A percentile compares a stretch with the other conserved stretches of the same genome.
These are phyloP conservation scores for Acorus gramineus DNA, from an alignment of 106 monocot species.

Conservation along the genomic window DNA sequence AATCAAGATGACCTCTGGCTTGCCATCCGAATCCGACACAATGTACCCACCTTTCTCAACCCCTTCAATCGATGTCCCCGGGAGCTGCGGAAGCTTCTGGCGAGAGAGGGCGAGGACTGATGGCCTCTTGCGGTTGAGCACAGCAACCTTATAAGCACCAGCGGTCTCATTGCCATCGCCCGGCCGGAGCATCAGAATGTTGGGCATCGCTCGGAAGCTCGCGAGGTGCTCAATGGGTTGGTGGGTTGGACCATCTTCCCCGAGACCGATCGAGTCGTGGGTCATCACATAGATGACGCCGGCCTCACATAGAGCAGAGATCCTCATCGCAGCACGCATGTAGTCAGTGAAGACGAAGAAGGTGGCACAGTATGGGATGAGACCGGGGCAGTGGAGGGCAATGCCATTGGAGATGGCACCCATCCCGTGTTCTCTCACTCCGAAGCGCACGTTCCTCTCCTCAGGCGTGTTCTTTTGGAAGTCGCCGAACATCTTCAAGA, in stretches of 20 bases:
- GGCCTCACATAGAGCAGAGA: conserved; percentile 58
- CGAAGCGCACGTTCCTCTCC: conserved; percentile 72
- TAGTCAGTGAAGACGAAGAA: conserved; percentile 95
- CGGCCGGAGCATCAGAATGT: conserved; percentile 68
- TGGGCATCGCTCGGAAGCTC: conserved; percentile 85
- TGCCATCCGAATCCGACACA: conserved; percentile 55
- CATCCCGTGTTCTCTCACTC: conserved; percentile 85
- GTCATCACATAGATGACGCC: conserved; percentile 89
- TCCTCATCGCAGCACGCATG: conserved; percentile 71
- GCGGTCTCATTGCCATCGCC: conserved; percentile 86
- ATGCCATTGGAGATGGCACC: conserved; percentile 85
- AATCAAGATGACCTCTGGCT: conserved; percentile 58
- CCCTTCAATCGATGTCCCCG: conserved; percentile 60
- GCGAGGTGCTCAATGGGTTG: conserved; percentile 80
- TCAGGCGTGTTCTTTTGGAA: conserved; percentile 75
- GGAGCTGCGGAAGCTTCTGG: conserved; percentile 75
- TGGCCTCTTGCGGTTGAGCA: conserved; percentile 55
- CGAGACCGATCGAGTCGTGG: conserved; percentile 84
- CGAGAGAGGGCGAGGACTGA: conserved; percentile 72
- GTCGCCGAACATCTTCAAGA: conserved; percentile 66
- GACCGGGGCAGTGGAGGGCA: conserved; percentile 63
- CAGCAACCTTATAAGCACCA: conserved; percentile 66
- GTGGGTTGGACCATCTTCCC: conserved; percentile 89
- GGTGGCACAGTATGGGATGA: conserved; percentile 76
- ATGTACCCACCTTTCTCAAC: conserved; percentile 79